Base-by-base conservation (phyloP, 192 early-diverging fungal genomes). In the Podila verticillata region DNA sequence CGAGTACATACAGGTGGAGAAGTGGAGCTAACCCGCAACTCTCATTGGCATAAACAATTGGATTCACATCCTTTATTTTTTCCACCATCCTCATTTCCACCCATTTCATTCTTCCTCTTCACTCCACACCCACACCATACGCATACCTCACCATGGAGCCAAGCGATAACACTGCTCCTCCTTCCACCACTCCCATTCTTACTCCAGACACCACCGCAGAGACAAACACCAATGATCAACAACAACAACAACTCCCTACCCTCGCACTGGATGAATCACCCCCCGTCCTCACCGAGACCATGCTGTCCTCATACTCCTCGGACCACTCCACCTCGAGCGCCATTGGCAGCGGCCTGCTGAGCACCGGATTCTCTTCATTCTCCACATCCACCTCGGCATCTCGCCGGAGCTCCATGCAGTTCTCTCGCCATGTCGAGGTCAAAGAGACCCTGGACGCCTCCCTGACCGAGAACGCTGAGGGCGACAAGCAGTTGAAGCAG, bases 401-500 rank as follows among this genome's bases (percentile, higher is more conserved):
- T 13, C 71, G 77, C 32, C 63, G 77, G 2, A 67, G 57, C 56
- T 80, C 77, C 20, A 80, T 72, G 70, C 69, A 79, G 30, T 32
- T 67, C 20, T 24, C 60, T 3, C 66, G 65, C 3, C 64, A 48
- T 26, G 60, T 66, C 36, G 69, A 65, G 49, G 69, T 79, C 31
- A 20, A 59, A 12, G 69, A 79, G 64, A 79, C 64, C 26, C 49
- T 72, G 17, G 70, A 72, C 61, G 96, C 97, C 19, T 85, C 87
- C 35, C 82, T 93, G 5, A 84, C 74, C 44, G 94, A 96, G 66
- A 87, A 86, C 64, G 88, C 85, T 12, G 88, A 93, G 17, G 96
- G 95, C 30, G 54, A 82, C n/a, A 85, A 88, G 56, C 87, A 89
- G 31, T 82, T 99, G 61, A 96, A 95, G 85, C 89, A 97, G 57